Evolutionary conservation across 345 rosid genomes (phyloP).

Genomic region (Camelina neglecta): DNA sequence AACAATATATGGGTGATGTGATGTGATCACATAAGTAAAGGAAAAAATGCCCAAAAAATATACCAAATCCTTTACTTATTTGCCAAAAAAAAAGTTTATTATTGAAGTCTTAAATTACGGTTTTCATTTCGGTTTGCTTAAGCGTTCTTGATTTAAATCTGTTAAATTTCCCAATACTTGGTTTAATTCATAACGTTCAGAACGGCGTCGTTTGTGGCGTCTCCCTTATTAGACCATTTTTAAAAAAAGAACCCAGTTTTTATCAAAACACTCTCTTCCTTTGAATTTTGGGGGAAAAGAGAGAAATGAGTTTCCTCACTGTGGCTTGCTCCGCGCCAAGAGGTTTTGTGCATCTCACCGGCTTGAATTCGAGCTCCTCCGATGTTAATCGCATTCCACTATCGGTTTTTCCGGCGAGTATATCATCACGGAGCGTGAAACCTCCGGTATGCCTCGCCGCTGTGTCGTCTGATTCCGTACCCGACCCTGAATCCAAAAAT

Average conservation of each 20-base stretch:
- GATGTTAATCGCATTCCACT: background rate
- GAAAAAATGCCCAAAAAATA: background rate
- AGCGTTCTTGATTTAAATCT: too few species aligned
- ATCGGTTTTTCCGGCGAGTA: background rate
- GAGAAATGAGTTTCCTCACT: constrained; percentile 29
- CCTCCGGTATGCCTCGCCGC: constrained; percentile 45
- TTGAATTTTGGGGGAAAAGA: background rate
- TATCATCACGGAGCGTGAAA: constrained; percentile 18
- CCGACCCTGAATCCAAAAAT: constrained; percentile 48
- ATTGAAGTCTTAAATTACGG: too few species aligned
- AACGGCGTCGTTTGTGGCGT: background rate
- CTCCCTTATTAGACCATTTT: background rate
- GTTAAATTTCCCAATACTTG: too few species aligned
- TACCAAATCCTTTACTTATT: background rate
- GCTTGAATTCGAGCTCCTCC: background rate
- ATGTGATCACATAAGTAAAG: background rate
- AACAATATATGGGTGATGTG: background rate
- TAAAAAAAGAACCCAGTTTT: background rate
- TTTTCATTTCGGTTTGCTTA: too few species aligned
- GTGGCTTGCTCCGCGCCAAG: constrained; percentile 40
- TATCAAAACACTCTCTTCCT: background rate
- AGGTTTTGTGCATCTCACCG: constrained; percentile 14
- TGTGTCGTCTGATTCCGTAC: constrained; percentile 48
- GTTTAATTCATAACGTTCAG: too few species aligned
- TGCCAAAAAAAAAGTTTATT: background rate